phyloP scores from a whole-genome alignment of 805 yeast genomes.

The Wickerhamomyces alni region DNA sequence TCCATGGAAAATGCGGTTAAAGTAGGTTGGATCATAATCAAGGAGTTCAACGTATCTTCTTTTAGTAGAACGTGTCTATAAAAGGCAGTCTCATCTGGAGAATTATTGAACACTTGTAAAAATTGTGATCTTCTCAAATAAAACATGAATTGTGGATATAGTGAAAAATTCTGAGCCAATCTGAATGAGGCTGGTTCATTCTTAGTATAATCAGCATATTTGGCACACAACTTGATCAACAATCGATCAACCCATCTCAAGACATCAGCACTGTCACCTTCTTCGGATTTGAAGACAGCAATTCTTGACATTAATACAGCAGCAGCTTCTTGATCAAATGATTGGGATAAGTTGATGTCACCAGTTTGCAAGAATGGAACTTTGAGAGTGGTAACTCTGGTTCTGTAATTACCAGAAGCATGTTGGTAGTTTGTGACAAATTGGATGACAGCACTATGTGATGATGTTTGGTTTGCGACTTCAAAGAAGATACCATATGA shows the following conservation, averaged over 20 bases:
- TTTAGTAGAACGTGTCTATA: constrained; percentile 55
- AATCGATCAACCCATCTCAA: constrained; percentile 93
- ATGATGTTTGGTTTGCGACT: constrained; percentile 40
- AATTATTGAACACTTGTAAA: constrained; percentile 59
- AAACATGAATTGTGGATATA: constrained; percentile 63
- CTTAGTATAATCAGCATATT: constrained; percentile 88
- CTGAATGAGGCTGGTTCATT: constrained; percentile 58
- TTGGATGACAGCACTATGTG: constrained; percentile 55
- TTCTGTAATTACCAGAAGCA: constrained; percentile 83
- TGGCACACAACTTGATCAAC: constrained; percentile 83
- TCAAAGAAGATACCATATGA: constrained; percentile 89
- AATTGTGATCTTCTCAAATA: constrained; percentile 63
- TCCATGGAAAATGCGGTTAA: constrained; percentile 46
- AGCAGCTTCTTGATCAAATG: constrained; percentile 99
- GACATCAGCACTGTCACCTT: constrained; percentile 89
- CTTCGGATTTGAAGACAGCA: constrained; percentile 75
- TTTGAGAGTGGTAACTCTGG: constrained; percentile 83
- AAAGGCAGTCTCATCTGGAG: constrained; percentile 68
- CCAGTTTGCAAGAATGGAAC: constrained; percentile 56
- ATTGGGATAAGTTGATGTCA: constrained; percentile 44
- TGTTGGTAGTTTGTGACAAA: constrained; percentile 92
- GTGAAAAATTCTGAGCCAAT: constrained; percentile 41
- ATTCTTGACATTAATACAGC: constrained; percentile 90
- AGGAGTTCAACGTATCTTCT: constrained; percentile 54
- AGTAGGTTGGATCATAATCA: constrained; percentile 68